A percentile compares a stretch with the other conserved stretches of the same genome.
These are phyloP conservation scores for Schizochytrium sp. DNA, from an alignment of 108 stramenopile genomes.

Conservation along the genomic window DNA sequence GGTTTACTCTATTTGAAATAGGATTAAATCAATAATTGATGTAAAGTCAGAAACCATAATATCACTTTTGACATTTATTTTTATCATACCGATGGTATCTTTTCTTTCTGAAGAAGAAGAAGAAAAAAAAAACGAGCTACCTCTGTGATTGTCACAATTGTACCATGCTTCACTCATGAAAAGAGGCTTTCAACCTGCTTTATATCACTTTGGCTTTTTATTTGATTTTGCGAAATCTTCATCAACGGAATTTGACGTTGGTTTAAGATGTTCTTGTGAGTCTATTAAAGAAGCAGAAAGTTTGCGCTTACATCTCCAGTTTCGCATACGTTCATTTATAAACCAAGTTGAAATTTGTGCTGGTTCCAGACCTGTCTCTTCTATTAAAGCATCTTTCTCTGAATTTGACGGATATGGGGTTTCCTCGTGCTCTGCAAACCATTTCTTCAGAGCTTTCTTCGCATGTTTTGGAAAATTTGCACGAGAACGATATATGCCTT, in stretches of 20 bases:
- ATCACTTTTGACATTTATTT: no score
- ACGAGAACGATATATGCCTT: neutral
- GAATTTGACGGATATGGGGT: neutral
- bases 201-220: no score
- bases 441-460: neutral
- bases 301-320: neutral
- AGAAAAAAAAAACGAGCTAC: no score
- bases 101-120: no score
- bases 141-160: no score
- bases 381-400: neutral
- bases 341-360: slow-evolving; percentile 41
- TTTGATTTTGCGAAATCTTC: neutral
- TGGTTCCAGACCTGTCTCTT: neutral
- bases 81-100: no score
- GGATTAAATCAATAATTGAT: no score
- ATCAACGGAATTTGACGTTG: neutral
- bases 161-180: no score
- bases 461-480: neutral
- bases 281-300: no score
- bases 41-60: no score
- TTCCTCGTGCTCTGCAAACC: slow-evolving; percentile 11
- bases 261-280: neutral
- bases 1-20: no score
- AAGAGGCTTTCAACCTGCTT: no score
- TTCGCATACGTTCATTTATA: slow-evolving; percentile 32